phyloP scores from a whole-genome alignment of 768 basidiomycete genomes.

The Pleurotus ostreatus region DNA sequence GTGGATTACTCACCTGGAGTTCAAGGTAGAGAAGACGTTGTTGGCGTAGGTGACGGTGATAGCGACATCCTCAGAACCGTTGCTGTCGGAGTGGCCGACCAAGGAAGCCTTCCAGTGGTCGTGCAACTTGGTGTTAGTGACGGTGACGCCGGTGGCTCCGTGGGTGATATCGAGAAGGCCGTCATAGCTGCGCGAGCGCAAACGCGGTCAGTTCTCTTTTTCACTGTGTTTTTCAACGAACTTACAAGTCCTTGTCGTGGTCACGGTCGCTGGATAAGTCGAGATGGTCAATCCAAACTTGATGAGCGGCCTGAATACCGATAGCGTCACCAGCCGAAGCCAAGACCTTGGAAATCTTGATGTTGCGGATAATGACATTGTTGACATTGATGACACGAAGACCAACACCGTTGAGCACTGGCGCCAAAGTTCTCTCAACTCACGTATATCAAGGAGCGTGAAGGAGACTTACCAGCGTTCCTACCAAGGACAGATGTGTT shows the following conservation, averaged over 20 bases:
- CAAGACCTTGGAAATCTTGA: slow-evolving; percentile 38
- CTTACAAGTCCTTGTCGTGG: no score
- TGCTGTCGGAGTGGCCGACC: slow-evolving; percentile 40
- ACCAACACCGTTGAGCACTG: slow-evolving; percentile 41
- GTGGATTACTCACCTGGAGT: slow-evolving; percentile 5
- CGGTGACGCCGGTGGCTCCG: slow-evolving; percentile 36
- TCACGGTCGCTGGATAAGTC: slow-evolving; percentile 17
- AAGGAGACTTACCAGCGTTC: slow-evolving; percentile 11
- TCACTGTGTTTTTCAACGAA: no score
- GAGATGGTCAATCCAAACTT: slow-evolving; percentile 43
- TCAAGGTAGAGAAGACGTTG: slow-evolving; percentile 1
- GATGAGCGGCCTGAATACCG: slow-evolving; percentile 33
- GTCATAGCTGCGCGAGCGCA: slow-evolving; percentile 29
- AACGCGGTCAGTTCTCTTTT: no score
- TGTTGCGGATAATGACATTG: slow-evolving; percentile 27
- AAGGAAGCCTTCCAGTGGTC: slow-evolving; percentile 45
- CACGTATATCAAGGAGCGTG: not conserved
- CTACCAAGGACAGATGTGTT: slow-evolving; percentile 41
- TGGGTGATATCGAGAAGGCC: slow-evolving; percentile 43
- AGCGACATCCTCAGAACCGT: slow-evolving; percentile 27
- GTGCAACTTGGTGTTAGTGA: slow-evolving; percentile 38
- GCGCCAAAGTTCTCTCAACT: not conserved
- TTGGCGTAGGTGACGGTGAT: slow-evolving; percentile 8
- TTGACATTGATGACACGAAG: slow-evolving; percentile 36
- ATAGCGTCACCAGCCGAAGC: slow-evolving; percentile 41